These are phyloP conservation scores for Brachypodium distachyon DNA, from an alignment of 202 grass and related monocot genomes.

Conservation along the genomic window DNA sequence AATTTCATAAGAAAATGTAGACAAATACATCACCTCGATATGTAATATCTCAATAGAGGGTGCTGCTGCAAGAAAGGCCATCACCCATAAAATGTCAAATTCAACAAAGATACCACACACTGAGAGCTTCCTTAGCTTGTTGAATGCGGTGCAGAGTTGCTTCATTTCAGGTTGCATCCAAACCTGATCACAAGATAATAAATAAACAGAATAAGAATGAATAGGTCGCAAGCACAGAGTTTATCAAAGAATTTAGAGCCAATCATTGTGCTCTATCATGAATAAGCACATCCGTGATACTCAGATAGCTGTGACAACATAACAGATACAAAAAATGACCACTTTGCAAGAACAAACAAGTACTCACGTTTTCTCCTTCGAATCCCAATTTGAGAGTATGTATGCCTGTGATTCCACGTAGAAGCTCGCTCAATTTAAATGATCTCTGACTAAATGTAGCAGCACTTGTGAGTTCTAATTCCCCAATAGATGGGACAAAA, in stretches of 20 bases:
- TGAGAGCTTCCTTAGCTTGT: not conserved
- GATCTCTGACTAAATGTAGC: fast-evolving
- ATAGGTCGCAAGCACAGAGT: not conserved
- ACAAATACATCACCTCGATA: not conserved
- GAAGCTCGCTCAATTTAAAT: not conserved
- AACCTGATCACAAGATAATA: not conserved
- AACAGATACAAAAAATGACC: not conserved
- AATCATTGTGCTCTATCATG: not conserved
- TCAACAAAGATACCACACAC: not conserved
- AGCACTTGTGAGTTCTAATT: not conserved
- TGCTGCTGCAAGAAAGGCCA: not conserved
- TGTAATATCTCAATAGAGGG: not conserved
- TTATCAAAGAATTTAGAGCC: not conserved
- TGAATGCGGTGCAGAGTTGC: not conserved
- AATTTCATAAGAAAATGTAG: not conserved
- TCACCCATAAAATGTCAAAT: not conserved
- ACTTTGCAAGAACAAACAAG: not conserved
- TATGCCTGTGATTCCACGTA: not conserved
- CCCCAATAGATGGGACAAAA: not conserved
- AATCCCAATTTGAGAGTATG: not conserved
- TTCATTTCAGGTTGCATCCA: not conserved
- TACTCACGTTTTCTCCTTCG: not conserved
- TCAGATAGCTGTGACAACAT: not conserved
- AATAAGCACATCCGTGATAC: not conserved
- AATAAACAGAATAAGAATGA: not conserved